Base-by-base conservation (phyloP, 352 stramenopile species). In the Phytophthora citricola region DNA sequence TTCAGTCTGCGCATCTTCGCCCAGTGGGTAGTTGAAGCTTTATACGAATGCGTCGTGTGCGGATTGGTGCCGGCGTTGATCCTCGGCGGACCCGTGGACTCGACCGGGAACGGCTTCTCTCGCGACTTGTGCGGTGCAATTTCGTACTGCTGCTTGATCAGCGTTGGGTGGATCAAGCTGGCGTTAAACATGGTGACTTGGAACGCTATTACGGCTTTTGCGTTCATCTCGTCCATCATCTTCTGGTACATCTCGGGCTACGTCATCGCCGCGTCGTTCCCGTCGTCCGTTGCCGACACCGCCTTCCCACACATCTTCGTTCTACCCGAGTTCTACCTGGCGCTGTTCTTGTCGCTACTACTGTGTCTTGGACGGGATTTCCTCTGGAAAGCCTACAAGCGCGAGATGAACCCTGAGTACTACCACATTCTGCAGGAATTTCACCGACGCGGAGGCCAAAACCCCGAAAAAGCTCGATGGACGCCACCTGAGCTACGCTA, bases 371-470 rank as follows among this genome's bases (percentile, higher is more conserved):
- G 82, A 1, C 81, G 88, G 0, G 88, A 94, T 51, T 92, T 96
- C 47, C 65, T 96, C 0, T 93, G 81, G 74, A 96, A 94, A 50
- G 85, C 83, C 5, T 94, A 86, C 61, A 96, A 96, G 73, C 87
- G 87, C 3, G 86, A 96, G 59, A 81, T 93, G 65, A 60, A 75
- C 10, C 88, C 88, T 1, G 88, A 96, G 54, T 96, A 96, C 71
- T 96, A 96, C 69, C 88, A 96, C 61, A 83, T 96, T 26, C 66
- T 96, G 17, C 88, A 94, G 58, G 88, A 96, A 50, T 78, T 89
- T 55, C 79, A 94, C 53, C 59, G 73, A 61, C 59, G 61, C 56
- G 75, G 81, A 22, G 54, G 49, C n/a, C 67, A 81, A 1, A 69
- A 73, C 40, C 44, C 64, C 1, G 81, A 78, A 0, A 76, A 76